phyloP scores from a whole-genome alignment of 2,329 filamentous ascomycete species.

The Kalmusia sp. region DNA sequence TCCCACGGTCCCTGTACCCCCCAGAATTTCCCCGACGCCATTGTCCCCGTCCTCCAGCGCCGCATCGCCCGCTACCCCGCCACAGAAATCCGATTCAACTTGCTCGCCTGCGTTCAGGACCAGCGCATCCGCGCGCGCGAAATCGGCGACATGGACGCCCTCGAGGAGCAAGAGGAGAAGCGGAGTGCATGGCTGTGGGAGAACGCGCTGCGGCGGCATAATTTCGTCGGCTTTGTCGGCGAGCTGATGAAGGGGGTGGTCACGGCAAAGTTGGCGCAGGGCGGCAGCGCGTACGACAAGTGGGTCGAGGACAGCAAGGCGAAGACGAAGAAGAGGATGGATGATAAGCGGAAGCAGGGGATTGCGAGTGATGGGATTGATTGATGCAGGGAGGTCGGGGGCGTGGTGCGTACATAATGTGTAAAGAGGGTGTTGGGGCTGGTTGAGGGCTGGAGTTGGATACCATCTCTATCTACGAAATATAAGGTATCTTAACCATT shows the following conservation, averaged over 20 bases:
- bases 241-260: slow-evolving; percentile 89
- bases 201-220: slow-evolving; percentile 89
- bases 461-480: not conserved
- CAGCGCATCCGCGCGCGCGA: slow-evolving; percentile 77
- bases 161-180: slow-evolving; percentile 84
- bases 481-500: not conserved
- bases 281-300: slow-evolving; percentile 69
- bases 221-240: slow-evolving; percentile 95
- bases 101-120: slow-evolving; percentile 91
- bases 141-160: slow-evolving; percentile 79
- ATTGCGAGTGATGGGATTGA: slow-evolving; percentile 26
- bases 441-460: not conserved
- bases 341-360: slow-evolving; percentile 52
- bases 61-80: slow-evolving; percentile 85
- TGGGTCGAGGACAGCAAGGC: slow-evolving; percentile 76
- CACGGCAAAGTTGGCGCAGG: slow-evolving; percentile 72
- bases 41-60: slow-evolving; percentile 86
- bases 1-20: slow-evolving; percentile 77
- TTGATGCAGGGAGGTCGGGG: slow-evolving; percentile 3
- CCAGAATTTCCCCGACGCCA: slow-evolving; percentile 77
- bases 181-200: slow-evolving; percentile 90
- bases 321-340: slow-evolving; percentile 60
- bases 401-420: not conserved
- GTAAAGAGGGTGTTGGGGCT: not conserved
- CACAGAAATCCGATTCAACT: slow-evolving; percentile 92